Conservation (phyloP, 306 rosid genomes). For the Lotus japonicus region DNA sequence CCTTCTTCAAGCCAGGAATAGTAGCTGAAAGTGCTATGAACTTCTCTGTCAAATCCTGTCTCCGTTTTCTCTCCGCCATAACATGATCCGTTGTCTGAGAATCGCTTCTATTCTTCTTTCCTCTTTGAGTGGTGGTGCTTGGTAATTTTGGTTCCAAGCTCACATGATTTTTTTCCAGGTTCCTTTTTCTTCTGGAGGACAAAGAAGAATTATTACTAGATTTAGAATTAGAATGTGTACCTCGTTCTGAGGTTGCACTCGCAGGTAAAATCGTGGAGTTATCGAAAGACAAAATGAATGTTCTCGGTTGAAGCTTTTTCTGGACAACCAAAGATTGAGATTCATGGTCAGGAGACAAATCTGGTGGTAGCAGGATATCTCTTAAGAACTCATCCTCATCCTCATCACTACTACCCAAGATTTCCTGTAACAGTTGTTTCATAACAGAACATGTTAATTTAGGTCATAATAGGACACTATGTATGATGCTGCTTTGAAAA, state of each 20-base stretch:
- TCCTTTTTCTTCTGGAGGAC: not conserved
- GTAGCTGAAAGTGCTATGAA: conserved; percentile 34
- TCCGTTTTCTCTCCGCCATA: conserved; percentile 28
- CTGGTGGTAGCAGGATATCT: conserved; percentile 4
- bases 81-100: conserved; percentile 19
- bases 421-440: conserved; percentile 5
- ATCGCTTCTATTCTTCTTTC: conserved; percentile 10
- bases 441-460: not conserved
- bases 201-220: too few species aligned
- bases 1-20: conserved; percentile 37
- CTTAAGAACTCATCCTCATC: conserved; percentile 22
- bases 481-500: too few species aligned
- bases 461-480: too few species aligned
- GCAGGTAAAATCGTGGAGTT: conserved; percentile 15
- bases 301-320: not conserved
- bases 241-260: not conserved
- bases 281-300: conserved; percentile 22
- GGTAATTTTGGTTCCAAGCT: not conserved
- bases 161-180: not conserved
- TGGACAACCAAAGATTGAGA: not conserved
- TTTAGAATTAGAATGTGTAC: not conserved
- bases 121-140: not conserved
- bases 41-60: conserved; percentile 13
- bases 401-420: not conserved
- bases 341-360: not conserved